Base-by-base conservation (phyloP, 345 rosid species). In the Aquilaria malaccensis region DNA sequence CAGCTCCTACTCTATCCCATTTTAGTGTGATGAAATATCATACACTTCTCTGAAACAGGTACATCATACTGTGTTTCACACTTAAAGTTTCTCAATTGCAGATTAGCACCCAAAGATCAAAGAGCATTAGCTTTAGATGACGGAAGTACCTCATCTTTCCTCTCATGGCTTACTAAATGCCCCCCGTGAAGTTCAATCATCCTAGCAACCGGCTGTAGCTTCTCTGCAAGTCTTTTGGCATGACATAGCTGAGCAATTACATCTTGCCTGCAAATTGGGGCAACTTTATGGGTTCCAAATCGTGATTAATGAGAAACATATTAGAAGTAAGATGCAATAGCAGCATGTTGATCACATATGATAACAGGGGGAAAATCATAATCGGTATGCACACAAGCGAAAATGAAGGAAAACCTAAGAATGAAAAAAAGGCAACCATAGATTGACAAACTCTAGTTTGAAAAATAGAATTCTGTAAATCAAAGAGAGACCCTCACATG, bases 131-230 rank as follows among this genome's bases (percentile, higher is more conserved):
- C 46, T 58, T 51, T 11, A 13, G 6, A 53, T 48, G 50, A 45
- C 43, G 59, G 46, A 62, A 55, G 70, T 85, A 94, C 99, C 99
- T 94, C 97, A 75, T 76, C 77, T 30, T 81, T 79, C 70, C 88
- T 83, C 83, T 94, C 97, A 56, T 86, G 97, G 75, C 96, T 88
- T 73, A 94, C 89, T 62, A 94, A 83, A 85, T 94, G 99, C 53
- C 93, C 99, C 46, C 99, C 99, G 55, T 82, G 93, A 71, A 94
- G 93, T 69, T 94, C 97, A 58, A 91, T 75, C 97, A 94, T 88
- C 75, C 83, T 91, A 56, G 99, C 89, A 43, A 68, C 75, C 2
- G 99, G 99, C 57, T 83, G 75, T 61, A 94, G 78, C 77, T 76
- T 91, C 78, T 81, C 77, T 31, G 99, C 97, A 45, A 94, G 86